Percentiles rank a stretch among this genome's conserved stretches.
Conservation (phyloP, 441 rosid genomes). For the Hura crepitans region DNA sequence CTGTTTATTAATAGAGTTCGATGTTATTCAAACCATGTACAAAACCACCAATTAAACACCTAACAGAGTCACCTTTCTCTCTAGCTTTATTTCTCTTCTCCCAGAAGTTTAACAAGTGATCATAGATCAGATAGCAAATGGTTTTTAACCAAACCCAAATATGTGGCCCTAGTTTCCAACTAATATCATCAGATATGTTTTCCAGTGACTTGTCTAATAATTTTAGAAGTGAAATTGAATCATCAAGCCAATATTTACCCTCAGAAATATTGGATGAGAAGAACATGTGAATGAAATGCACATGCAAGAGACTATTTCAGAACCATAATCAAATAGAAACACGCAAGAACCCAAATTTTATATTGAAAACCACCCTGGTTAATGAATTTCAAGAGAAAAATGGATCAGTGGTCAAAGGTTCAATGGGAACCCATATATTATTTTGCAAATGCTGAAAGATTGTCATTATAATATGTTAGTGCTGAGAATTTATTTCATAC, state of each 20-base stretch:
- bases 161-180: neutral
- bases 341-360: neutral
- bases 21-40: conserved; percentile 5
- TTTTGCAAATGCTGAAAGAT: neutral
- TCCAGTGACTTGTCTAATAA: neutral
- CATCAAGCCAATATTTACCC: neutral
- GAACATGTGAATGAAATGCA: neutral
- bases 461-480: neutral
- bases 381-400: neutral
- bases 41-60: neutral
- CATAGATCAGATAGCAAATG: neutral
- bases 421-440: neutral
- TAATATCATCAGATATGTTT: too few species aligned
- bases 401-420: neutral
- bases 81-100: neutral
- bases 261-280: neutral
- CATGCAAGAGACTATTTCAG: neutral
- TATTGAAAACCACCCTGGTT: neutral
- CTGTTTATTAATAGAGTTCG: conserved; percentile 28
- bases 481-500: too few species aligned
- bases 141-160: neutral
- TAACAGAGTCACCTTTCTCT: neutral
- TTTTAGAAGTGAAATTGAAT: neutral
- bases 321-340: neutral
- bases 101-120: neutral